Percentiles rank a stretch among this genome's conserved stretches.
Evolutionary conservation across 2,329 filamentous ascomycete species (phyloP).

Genomic region (Colletotrichum spaethianum): DNA sequence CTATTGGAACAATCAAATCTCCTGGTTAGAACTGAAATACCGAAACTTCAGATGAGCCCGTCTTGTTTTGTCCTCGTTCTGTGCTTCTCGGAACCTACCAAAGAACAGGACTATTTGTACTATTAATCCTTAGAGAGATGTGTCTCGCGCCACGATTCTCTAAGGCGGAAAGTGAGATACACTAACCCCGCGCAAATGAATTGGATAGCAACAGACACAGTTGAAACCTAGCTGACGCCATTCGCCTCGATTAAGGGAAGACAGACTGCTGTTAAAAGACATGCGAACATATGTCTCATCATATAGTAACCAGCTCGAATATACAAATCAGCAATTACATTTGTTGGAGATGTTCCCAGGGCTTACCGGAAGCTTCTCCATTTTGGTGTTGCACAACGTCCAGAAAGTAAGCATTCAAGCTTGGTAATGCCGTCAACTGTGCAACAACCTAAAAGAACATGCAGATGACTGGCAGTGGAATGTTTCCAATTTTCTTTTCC

Average conservation of each 20-base stretch:
- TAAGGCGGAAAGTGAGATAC: neutral
- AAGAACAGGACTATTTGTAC: no score
- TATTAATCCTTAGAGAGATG: neutral
- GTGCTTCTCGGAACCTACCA: no score
- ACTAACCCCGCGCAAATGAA: slow-evolving; percentile 3
- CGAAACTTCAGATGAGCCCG: no score
- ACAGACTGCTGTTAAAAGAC: slow-evolving; percentile 77
- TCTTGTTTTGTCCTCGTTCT: no score
- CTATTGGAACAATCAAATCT: no score
- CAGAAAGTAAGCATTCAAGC: slow-evolving; percentile 84
- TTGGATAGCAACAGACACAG: slow-evolving; percentile 61
- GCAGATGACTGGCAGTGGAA: slow-evolving; percentile 75
- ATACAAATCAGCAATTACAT: no score
- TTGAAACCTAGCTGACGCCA: slow-evolving; percentile 86
- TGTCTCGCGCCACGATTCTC: neutral
- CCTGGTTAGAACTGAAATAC: no score
- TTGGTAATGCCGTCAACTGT: slow-evolving; percentile 82
- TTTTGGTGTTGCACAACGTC: slow-evolving; percentile 78
- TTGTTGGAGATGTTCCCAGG: neutral
- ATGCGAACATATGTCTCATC: slow-evolving; percentile 81
- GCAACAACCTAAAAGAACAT: slow-evolving; percentile 83
- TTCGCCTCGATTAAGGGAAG: slow-evolving; percentile 80
- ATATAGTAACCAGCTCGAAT: slow-evolving; percentile 85
- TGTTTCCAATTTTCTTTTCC: slow-evolving; percentile 64
- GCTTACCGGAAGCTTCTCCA: neutral